phyloP scores from a whole-genome alignment of 2,329 filamentous ascomycete species.

The Zymoseptoria pseudotritici region DNA sequence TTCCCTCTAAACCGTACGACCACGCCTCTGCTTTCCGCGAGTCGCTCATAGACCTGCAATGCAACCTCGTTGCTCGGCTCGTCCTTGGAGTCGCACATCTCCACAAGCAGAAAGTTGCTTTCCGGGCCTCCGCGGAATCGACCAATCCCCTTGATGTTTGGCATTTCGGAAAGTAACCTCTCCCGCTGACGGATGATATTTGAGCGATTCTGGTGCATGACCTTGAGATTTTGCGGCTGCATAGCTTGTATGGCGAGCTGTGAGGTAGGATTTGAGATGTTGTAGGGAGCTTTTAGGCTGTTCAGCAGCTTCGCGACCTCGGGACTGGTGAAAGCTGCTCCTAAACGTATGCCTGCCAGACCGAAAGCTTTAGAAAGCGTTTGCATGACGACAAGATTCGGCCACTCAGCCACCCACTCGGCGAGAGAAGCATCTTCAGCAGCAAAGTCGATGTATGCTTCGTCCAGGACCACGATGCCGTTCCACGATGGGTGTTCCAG shows the following conservation, averaged over 20 bases:
- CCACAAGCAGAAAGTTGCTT: constrained; percentile 85
- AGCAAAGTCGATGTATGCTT: constrained; percentile 95
- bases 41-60: constrained; percentile 68
- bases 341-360: constrained; percentile 84
- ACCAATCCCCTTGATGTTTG: constrained; percentile 69
- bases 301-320: constrained; percentile 76
- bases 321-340: constrained; percentile 70
- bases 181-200: constrained; percentile 68
- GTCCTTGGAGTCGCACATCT: constrained; percentile 68
- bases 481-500: constrained; percentile 91
- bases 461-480: constrained; percentile 84
- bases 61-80: constrained; percentile 73
- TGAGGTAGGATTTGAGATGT: constrained; percentile 81
- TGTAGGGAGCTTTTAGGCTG: constrained; percentile 92
- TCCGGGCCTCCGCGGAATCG: constrained; percentile 69
- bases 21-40: constrained; percentile 81
- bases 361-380: constrained; percentile 98
- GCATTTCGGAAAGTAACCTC: constrained; percentile 65
- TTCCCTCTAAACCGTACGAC: constrained; percentile 91
- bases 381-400: constrained; percentile 96
- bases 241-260: constrained; percentile 71
- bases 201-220: constrained; percentile 65
- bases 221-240: constrained; percentile 55
- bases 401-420: constrained; percentile 85
- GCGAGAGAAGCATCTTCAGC: constrained; percentile 72